Conservation (phyloP, 148 eudicot species). For the Chenopodium formosanum region DNA sequence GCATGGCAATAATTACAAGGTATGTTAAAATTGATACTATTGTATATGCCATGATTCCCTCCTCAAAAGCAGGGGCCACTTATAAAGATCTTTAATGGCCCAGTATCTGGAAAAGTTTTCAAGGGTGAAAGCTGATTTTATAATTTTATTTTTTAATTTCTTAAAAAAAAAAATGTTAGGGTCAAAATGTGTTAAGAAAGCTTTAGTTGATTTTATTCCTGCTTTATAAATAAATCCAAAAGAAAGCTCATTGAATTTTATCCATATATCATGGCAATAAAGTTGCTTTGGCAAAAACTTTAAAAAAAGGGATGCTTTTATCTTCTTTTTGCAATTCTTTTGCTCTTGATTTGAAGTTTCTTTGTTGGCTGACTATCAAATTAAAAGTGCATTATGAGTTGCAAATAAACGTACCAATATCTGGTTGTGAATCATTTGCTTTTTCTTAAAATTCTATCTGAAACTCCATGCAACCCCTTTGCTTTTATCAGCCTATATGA, state of each 20-base stretch:
- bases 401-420: constrained; percentile 5
- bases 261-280: constrained; percentile 34
- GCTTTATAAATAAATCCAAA: constrained; percentile 11
- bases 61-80: constrained; percentile 32
- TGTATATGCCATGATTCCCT: constrained; percentile 37
- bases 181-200: constrained; percentile 4
- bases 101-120: constrained; percentile 25
- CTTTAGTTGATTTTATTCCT: constrained; percentile 5
- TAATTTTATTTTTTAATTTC: background rate
- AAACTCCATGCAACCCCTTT: constrained; percentile 7
- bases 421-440: constrained; percentile 1
- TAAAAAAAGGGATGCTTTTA: constrained; percentile 26
- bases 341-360: constrained; percentile 30
- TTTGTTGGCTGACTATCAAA: constrained; percentile 26
- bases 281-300: constrained; percentile 32
- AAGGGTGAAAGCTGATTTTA: constrained; percentile 30
- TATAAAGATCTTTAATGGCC: constrained; percentile 27
- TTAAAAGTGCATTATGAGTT: constrained; percentile 28
- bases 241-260: constrained; percentile 23
- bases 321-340: constrained; percentile 12
- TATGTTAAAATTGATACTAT: constrained; percentile 3
- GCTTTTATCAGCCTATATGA: background rate
- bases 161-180: background rate
- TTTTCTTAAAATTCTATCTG: constrained; percentile 6
- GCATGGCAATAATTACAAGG: constrained; percentile 34